phyloP scores from a whole-genome alignment of 139 green algal species.

The Asterochloris erici region DNA sequence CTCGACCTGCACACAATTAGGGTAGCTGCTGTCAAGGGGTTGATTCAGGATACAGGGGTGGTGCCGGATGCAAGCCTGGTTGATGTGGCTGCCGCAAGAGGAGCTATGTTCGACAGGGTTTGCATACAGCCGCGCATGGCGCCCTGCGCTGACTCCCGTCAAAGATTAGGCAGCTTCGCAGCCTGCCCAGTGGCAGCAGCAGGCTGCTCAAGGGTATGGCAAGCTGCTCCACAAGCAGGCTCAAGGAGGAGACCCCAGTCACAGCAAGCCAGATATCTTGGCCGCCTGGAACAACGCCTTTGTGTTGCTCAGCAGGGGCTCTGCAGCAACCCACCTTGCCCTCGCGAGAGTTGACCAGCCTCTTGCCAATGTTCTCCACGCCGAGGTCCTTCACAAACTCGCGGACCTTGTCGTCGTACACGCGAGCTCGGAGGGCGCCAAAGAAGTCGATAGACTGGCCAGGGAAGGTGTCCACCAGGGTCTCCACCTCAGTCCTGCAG shows the following conservation, averaged over 20 bases:
- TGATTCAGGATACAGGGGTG: no score
- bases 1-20: slow-evolving; percentile 14
- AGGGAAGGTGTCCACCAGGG: slow-evolving; percentile 95
- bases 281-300: no score
- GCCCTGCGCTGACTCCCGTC: not conserved
- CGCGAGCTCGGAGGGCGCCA: slow-evolving; percentile 69
- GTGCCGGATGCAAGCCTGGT: no score
- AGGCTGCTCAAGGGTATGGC: no score
- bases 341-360: slow-evolving; percentile 87
- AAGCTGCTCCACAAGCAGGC: no score
- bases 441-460: slow-evolving; percentile 99
- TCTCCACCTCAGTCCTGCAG: slow-evolving; percentile 58
- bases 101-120: no score
- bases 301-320: not conserved
- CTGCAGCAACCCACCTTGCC: slow-evolving; percentile 61
- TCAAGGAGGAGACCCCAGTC: no score
- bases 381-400: slow-evolving; percentile 79
- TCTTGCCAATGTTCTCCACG: slow-evolving; percentile 84
- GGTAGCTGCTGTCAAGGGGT: no score
- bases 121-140: not conserved
- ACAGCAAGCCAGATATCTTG: no score
- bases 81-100: not conserved
- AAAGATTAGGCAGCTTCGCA: not conserved
- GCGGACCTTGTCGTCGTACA: slow-evolving; percentile 49
- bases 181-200: not conserved